Evolutionary conservation across 768 basidiomycete genomes (phyloP), one percentile per base, ranked within the genome.

Genomic region (Suillus hirtellus): DNA sequence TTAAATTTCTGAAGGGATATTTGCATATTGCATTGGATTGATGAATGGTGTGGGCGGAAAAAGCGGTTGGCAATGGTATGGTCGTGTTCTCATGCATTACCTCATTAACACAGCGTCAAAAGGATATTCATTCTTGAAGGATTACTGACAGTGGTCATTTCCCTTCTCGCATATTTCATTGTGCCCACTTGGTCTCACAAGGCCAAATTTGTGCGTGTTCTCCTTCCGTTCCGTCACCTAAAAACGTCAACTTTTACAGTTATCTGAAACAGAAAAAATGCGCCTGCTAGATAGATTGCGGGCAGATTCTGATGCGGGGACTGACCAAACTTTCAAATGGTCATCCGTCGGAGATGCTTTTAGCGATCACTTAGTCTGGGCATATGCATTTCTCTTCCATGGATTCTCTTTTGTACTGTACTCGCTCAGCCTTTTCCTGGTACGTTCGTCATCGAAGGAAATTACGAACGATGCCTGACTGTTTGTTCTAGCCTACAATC

Each of bases 121-220:
- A 86, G 82, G 85, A 84, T 88, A 35, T 86, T 86, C 70, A 86
- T 85, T 60, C 64, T 86, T 1, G 85, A 85, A 71, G 84, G 86
- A 31, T 68, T 81, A 34, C 61, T 88, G 27, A 89, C 87, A 8
- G 72, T 80, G 4, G 75, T 71, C 11, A 68, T 85, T 40, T 83
- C 85, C 9, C 58, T 83, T 17, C 60, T 75, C 9, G 84, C 82
- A 4, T 86, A 84, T 67, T 84, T 81, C 63, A 66, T 85, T 42
- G 82, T 87, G 1, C 86, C 86, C 9, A 84, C 84, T 3, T 88
- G 85, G 84, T 82, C 85, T 5, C 78, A 84, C 60, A 77, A 83
- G 59, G 84, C 84, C 1, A 82, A 79, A 74, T 86, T 86, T 67
- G 84, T 86, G 73, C 58, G 82, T 72, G 49, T 43, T 43, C 38